phyloP scores from a whole-genome alignment of 2,329 filamentous ascomycete genomes.

The Byssochlamys sp. region DNA sequence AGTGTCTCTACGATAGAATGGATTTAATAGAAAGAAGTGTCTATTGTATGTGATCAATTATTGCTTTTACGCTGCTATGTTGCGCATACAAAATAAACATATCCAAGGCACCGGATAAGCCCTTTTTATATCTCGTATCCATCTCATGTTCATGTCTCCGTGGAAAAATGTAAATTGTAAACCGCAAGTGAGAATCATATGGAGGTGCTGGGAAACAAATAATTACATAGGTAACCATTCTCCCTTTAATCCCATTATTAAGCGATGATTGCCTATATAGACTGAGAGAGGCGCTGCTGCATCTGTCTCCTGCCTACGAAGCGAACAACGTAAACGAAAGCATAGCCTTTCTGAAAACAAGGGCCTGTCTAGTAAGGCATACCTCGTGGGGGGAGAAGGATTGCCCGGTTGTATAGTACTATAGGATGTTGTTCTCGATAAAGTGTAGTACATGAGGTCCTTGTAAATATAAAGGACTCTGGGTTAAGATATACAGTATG shows the following conservation, averaged over 20 bases:
- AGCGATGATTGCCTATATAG: not conserved
- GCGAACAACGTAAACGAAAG: not conserved
- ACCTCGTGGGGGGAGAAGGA: constrained; percentile 1
- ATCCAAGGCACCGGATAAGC: too few species aligned
- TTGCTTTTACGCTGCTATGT: too few species aligned
- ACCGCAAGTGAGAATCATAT: too few species aligned
- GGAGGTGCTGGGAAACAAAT: not conserved
- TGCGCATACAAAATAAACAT: too few species aligned
- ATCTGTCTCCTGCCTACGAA: not conserved
- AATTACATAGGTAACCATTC: not conserved
- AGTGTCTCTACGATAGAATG: too few species aligned
- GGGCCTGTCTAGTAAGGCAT: not conserved
- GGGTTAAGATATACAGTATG: constrained; percentile 25
- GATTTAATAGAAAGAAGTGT: too few species aligned
- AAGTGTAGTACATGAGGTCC: constrained; percentile 20
- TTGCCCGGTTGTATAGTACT: constrained; percentile 8
- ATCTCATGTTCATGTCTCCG: too few species aligned
- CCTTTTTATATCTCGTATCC: too few species aligned
- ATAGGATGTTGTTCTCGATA: constrained; percentile 19
- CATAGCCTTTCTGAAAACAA: not conserved
- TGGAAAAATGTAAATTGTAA: too few species aligned
- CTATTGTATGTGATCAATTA: too few species aligned
- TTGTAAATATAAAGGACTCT: constrained; percentile 28
- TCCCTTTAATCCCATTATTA: not conserved
- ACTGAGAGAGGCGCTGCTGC: not conserved